phyloP scores from a whole-genome alignment of 148 eudicot species.

The Nepenthes gracilis region DNA sequence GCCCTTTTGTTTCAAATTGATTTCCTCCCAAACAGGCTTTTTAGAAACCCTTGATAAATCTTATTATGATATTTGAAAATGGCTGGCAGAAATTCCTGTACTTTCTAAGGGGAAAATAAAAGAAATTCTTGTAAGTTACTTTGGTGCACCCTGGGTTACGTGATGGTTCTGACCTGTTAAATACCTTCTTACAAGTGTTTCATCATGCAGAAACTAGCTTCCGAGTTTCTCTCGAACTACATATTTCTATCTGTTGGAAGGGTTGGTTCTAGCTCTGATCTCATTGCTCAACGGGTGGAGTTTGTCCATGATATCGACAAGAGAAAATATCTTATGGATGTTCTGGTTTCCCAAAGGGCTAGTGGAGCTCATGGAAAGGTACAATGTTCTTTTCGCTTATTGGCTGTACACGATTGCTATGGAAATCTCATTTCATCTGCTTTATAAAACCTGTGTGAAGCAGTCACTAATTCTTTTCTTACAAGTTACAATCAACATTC shows the following conservation, averaged over 20 bases:
- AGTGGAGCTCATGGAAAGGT: slow-evolving; percentile 49
- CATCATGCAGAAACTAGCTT: slow-evolving; percentile 60
- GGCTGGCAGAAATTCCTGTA: too few relatives aligned
- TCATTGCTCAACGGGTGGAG: slow-evolving; percentile 63
- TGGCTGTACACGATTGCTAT: not conserved
- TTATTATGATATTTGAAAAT: too few relatives aligned
- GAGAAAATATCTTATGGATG: slow-evolving; percentile 32
- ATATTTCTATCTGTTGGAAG: slow-evolving; percentile 72
- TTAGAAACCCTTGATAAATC: too few relatives aligned
- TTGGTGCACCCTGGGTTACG: too few relatives aligned
- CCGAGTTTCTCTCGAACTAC: slow-evolving; percentile 68
- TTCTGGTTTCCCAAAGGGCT: slow-evolving; percentile 36
- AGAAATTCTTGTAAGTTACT: too few relatives aligned
- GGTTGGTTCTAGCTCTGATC: slow-evolving; percentile 88
- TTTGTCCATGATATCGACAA: slow-evolving; percentile 59
- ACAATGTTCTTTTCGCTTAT: not conserved
- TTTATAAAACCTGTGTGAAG: not conserved
- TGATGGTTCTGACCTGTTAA: too few relatives aligned
- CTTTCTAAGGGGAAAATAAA: too few relatives aligned
- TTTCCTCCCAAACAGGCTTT: too few relatives aligned
- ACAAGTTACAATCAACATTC: not conserved
- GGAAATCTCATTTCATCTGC: not conserved
- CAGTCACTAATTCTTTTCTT: not conserved
- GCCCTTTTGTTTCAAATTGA: too few relatives aligned
- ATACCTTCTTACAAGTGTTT: not conserved